These are phyloP conservation scores for Sugiyamaella smithiae DNA, from an alignment of 805 yeast species.

Conservation along the genomic window DNA sequence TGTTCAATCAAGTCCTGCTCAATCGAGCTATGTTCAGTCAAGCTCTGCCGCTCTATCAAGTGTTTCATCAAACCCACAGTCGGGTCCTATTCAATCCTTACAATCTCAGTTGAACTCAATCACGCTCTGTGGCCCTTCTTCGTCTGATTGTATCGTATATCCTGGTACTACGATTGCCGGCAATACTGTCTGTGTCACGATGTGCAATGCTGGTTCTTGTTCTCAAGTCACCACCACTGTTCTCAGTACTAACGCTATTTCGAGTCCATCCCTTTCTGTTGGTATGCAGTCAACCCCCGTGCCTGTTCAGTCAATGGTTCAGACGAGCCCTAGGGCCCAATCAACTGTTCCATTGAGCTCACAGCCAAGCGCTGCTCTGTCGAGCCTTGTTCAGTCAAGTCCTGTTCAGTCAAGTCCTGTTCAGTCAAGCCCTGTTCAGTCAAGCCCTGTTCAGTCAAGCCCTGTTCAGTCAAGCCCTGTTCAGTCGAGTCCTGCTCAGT, in stretches of 20 bases:
- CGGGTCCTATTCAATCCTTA: constrained; percentile 60
- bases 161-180: constrained; percentile 8
- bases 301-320: too few species aligned
- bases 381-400: constrained; percentile 45
- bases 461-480: not conserved
- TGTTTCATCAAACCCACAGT: too few species aligned
- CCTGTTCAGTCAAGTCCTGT: constrained; percentile 54
- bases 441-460: not conserved
- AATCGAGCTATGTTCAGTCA: not conserved
- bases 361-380: not conserved
- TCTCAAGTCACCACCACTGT: constrained; percentile 53
- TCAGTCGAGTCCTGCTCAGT: not conserved
- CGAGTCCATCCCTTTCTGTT: not conserved
- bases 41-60: too few species aligned
- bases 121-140: too few species aligned
- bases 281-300: too few species aligned
- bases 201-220: constrained; percentile 76
- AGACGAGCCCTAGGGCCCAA: not conserved
- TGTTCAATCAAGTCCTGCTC: not conserved
- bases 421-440: constrained; percentile 52
- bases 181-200: constrained; percentile 56
- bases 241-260: not conserved
- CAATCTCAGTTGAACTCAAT: not conserved
- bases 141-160: constrained; percentile 1
- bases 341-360: not conserved